phyloP scores from a whole-genome alignment of 495 filamentous ascomycete genomes.

The Tetracladium marchalianum region DNA sequence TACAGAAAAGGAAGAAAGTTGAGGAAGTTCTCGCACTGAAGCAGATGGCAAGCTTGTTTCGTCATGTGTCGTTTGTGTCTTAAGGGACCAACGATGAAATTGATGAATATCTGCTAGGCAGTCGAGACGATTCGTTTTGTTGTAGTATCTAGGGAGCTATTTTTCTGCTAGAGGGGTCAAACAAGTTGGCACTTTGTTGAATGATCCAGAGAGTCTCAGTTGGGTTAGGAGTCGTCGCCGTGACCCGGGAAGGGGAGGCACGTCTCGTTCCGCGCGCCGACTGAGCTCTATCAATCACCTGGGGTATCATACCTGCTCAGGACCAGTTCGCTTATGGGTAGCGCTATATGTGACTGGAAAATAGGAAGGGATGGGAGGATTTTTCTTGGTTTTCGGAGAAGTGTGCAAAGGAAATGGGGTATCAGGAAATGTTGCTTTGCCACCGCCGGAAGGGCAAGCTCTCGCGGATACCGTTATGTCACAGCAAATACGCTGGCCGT shows the following conservation, averaged over 20 bases:
- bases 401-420: too few relatives aligned
- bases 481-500: too few relatives aligned
- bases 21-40: background rate
- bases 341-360: background rate
- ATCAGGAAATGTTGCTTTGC: too few relatives aligned
- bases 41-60: background rate
- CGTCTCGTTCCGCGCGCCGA: background rate
- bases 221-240: conserved; percentile 5
- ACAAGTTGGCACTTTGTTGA: conserved; percentile 8
- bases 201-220: conserved; percentile 5
- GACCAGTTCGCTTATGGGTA: background rate
- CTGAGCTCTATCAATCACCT: conserved; percentile 2
- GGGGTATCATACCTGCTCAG: conserved; percentile 2
- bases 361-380: background rate
- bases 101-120: background rate
- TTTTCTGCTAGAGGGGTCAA: background rate
- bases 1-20: conserved; percentile 1
- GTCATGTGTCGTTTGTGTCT: conserved; percentile 1
- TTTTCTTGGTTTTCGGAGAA: background rate
- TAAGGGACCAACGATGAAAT: conserved; percentile 1
- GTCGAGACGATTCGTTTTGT: conserved; percentile 1
- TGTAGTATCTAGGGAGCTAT: background rate
- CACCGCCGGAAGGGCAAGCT: too few relatives aligned
- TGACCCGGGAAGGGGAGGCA: conserved; percentile 8
- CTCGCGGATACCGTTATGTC: too few relatives aligned